A percentile compares a stretch with the other conserved stretches of the same genome.
These are phyloP conservation scores for Hymenoscyphus linearis DNA, from an alignment of 2,329 filamentous ascomycete genomes.

Conservation along the genomic window DNA sequence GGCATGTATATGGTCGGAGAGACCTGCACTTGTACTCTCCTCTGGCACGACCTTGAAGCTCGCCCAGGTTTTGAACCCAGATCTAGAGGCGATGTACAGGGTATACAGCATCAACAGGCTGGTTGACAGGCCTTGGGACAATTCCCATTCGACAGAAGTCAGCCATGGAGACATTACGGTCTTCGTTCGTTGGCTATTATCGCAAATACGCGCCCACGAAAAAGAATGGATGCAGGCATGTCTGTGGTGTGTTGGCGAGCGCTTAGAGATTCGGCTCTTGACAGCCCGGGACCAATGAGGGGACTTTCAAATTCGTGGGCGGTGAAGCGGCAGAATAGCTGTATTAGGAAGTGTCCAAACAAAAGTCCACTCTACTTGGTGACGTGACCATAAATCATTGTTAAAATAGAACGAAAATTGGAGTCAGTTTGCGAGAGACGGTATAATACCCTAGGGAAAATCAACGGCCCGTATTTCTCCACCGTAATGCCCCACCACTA, in stretches of 20 bases:
- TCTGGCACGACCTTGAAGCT: slow-evolving; percentile 6
- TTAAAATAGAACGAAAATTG: no score
- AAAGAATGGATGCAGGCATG: slow-evolving; percentile 4
- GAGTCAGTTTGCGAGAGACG: no score
- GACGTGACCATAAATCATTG: no score
- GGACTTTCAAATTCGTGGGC: neutral
- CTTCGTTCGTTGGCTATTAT: slow-evolving; percentile 22
- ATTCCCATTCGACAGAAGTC: slow-evolving; percentile 28
- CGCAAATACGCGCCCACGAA: slow-evolving; percentile 26
- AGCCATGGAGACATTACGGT: slow-evolving; percentile 15
- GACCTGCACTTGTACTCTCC: slow-evolving; percentile 5
- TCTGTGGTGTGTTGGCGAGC: slow-evolving; percentile 14
- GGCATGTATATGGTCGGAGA: neutral
- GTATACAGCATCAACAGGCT: neutral
- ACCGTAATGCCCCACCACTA: no score
- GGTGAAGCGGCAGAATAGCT: neutral
- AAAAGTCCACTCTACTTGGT: no score
- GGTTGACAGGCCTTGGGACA: neutral
- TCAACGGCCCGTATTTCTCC: no score
- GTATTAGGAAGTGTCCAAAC: no score
- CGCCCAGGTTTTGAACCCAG: slow-evolving; percentile 6
- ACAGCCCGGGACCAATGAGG: slow-evolving; percentile 10
- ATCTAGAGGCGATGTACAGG: neutral
- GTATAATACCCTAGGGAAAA: no score
- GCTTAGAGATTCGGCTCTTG: slow-evolving; percentile 9